Evolutionary conservation across 257 asterid species (phyloP), one percentile per base, ranked within the genome.

Genomic region (Dorcoceras hygrometricum): DNA sequence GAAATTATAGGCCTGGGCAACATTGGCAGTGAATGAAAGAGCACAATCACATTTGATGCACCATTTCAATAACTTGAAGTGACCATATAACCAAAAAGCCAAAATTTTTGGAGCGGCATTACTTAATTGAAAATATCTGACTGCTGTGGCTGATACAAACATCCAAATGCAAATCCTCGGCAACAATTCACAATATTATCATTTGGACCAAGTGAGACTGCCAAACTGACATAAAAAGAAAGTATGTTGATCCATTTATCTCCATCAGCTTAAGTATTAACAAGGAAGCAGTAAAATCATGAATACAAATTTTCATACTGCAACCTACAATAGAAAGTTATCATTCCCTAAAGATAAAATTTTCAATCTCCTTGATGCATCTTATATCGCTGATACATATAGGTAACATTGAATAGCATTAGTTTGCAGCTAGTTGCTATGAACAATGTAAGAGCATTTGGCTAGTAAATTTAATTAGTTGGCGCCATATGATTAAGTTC

Each of bases 1-100:
- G n/a, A n/a, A n/a, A n/a, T n/a, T n/a, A 43, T 26, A 71, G 63
- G 19, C 9, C 23, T 71, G 50, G 14, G 63, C 34, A 51, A 62
- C 7, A 31, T 46, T 29, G 46, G 34, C 53, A 32, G 65, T 55
- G 22, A 25, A 39, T 11, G 8, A 43, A 64, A 67, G 14, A 59
- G 29, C 67, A 56, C n/a, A 53, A n/a, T 48, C 23, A 12, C 59
- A 26, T 16, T 16, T 51, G 23, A 32, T 56, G 12, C 25, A 55
- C 39, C 58, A 18, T 23, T 26, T 63, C 22, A 14, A 57, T 59
- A 57, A 65, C 23, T 57, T 36, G 67, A 57, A 25, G 67, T 48
- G n/a, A 28, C 48, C 60, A 39, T 56, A 32, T 59, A 8, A 58
- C 9, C n/a, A 27, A 22, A 62, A 62, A 62, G 23, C 5, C 39